Base-by-base conservation (phyloP, 306 rosid genomes). In the Trifolium subterraneum region DNA sequence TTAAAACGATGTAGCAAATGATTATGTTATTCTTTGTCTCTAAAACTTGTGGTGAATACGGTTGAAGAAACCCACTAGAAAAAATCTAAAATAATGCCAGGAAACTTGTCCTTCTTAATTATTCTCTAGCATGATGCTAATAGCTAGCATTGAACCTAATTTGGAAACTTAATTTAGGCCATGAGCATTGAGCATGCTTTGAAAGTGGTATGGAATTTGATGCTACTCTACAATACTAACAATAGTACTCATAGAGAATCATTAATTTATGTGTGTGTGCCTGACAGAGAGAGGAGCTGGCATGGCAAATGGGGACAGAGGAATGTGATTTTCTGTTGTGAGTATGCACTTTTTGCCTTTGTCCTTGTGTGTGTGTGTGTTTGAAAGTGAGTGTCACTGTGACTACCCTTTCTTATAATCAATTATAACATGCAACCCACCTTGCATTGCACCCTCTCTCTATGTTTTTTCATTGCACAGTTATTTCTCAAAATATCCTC, bases 351-450 rank as follows among this genome's bases (percentile, higher is more conserved):
- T 80, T 76, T 72, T 76, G 71, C 56, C 78, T 83, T 85, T 80
- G 78, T 80, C 70, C 23, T 77, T 68, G 79, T 68, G 5, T 29
- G 25, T 29, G 33, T 5, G 33, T 29, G 79, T 58, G 78, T 72
- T 42, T 65, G 79, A 80, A 39, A 71, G 84, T 73, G 74, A 66
- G 69, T 77, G 78, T 71, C 81, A 65, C 44, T 29, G 81, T 68
- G 82, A 82, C 80, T 72, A 72, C 75, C 72, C 33, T 8, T 85
- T 79, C 80, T 70, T 86, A 84, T 86, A 50, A 84, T 84, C 80
- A 75, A 75, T 73, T 85, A 29, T 4, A 86, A 86, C 86, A 79
- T 80, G 88, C 85, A 44, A 59, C 85, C 85, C 85, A 72, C 80
- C 44, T 66, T 65, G 16, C 56, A 2, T 66, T 64, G 42, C 54